phyloP scores from a whole-genome alignment of 2,329 filamentous ascomycete genomes.

The Emericellopsis atlantica region DNA sequence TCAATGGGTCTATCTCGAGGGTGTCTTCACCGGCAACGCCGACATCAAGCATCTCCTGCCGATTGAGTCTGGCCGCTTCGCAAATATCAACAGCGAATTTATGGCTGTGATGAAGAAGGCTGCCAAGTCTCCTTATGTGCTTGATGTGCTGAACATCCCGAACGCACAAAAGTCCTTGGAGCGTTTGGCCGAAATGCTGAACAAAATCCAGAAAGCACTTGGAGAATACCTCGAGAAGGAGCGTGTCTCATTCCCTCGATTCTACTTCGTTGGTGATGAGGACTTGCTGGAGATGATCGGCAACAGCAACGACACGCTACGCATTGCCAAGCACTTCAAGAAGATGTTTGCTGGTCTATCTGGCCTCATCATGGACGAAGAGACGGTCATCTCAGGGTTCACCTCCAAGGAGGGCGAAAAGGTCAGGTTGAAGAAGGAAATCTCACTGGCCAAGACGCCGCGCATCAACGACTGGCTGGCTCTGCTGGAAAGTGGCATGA shows the following conservation, averaged over 20 bases:
- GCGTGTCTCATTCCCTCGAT: slow-evolving; percentile 91
- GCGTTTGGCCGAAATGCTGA: slow-evolving; percentile 86
- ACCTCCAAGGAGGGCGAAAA: slow-evolving; percentile 91
- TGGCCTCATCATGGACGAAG: slow-evolving; percentile 82
- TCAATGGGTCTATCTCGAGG: slow-evolving; percentile 98
- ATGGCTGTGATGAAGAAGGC: slow-evolving; percentile 99
- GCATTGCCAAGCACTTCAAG: slow-evolving; percentile 96
- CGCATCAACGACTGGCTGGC: slow-evolving; percentile 99
- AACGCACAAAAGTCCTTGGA: slow-evolving; percentile 94
- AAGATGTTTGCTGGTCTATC: slow-evolving; percentile 99
- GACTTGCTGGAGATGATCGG: slow-evolving; percentile 98
- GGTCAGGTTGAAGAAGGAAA: slow-evolving; percentile 77
- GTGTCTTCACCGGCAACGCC: slow-evolving; percentile 95
- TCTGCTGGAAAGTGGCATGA: slow-evolving; percentile 86
- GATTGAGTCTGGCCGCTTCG: slow-evolving; percentile 91
- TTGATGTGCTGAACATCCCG: slow-evolving; percentile 91
- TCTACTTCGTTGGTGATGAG: slow-evolving; percentile 99
- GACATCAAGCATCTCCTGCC: slow-evolving; percentile 98
- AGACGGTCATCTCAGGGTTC: slow-evolving; percentile 79
- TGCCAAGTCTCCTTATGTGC: slow-evolving; percentile 86
- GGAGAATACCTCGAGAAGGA: slow-evolving; percentile 98
- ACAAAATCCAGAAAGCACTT: slow-evolving; percentile 98
- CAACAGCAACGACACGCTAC: slow-evolving; percentile 93
- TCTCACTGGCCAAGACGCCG: slow-evolving; percentile 85
- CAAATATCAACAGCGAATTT: slow-evolving; percentile 99